Evolutionary conservation across 2,329 filamentous ascomycete genomes (phyloP), one percentile per base, ranked within the genome.

Genomic region (Gremmenia infestans): DNA sequence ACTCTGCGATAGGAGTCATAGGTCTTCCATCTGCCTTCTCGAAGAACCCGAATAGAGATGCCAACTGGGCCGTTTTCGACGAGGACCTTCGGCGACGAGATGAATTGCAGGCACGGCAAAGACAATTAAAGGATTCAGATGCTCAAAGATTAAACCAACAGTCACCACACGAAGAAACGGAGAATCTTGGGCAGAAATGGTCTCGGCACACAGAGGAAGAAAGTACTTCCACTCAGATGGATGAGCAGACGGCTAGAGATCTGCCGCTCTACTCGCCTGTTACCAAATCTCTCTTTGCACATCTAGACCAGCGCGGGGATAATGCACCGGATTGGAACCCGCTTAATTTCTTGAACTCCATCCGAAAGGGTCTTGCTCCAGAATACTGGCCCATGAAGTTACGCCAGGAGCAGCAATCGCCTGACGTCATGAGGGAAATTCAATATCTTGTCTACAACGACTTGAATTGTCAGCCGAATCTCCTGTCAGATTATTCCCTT

Each of bases 311-410:
- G 6, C 40, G 49, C 1, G 46, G 50, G 12, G 55, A 65, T 36
- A 51, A 54, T 39, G 46, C 60, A n/a, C 45, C 36, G n/a, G 53
- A 96, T 89, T 14, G 91, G 91, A 61, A 89, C 86, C 54, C 51
- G 8, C 47, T 40, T 11, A 53, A 54, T 49, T 42, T 54, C 17
- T 9, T 54, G 11, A 45, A n/a, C 19, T 12, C 96, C 91, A n/a
- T 96, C 88, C 64, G 88, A 90, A 52, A 92, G 22, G 37, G 17
- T 19, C 46, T 40, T 28, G 28, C 53, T 12, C 54, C 42, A 22
- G 43, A 54, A 11, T 43, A 49, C 19, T 53, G 40, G 19, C 54
- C 54, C 12, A 50, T 54, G n/a, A 45, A 39, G 12, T 12, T 56
- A 19, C 50, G 37, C 39, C 35, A 36, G 19, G 40, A 53, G 19